Evolutionary conservation across 164 flowering plant genomes (phyloP).

Genomic region (Magnolia changhungtana): DNA sequence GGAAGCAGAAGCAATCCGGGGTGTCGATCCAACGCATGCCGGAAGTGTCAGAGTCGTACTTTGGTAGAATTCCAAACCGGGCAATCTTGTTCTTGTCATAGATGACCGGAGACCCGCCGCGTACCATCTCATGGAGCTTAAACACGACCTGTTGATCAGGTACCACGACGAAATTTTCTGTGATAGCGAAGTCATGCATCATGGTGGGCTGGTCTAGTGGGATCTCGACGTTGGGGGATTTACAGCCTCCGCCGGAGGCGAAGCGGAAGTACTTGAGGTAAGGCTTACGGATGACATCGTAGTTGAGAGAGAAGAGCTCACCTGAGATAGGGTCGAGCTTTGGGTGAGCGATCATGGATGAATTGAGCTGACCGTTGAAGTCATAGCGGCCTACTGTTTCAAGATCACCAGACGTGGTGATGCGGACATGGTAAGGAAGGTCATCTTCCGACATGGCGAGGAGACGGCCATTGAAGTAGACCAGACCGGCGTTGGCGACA

Average conservation of each 20-base stretch:
- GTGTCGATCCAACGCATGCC: slow-evolving; percentile 61
- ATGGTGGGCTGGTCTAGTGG: slow-evolving; percentile 64
- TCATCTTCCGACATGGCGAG: slow-evolving; percentile 86
- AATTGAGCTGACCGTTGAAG: slow-evolving; percentile 51
- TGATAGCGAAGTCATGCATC: slow-evolving; percentile 96
- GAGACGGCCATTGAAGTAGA: slow-evolving; percentile 65
- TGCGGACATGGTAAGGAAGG: slow-evolving; percentile 47
- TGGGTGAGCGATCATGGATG: slow-evolving; percentile 96
- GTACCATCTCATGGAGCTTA: slow-evolving; percentile 65
- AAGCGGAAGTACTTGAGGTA: slow-evolving; percentile 75
- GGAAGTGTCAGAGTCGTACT: slow-evolving; percentile 35
- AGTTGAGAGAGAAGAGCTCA: slow-evolving; percentile 73
- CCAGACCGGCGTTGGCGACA: slow-evolving; percentile 87
- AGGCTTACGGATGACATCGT: slow-evolving; percentile 76
- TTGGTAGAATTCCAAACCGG: slow-evolving; percentile 62
- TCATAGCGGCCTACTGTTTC: slow-evolving; percentile 65
- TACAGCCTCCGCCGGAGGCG: slow-evolving; percentile 44
- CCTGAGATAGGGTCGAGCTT: slow-evolving; percentile 74
- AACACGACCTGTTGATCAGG: slow-evolving; percentile 94
- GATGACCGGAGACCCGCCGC: slow-evolving; percentile 78
- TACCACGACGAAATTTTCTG: slow-evolving; percentile 63
- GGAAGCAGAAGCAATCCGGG: slow-evolving; percentile 84
- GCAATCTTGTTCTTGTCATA: slow-evolving; percentile 65
- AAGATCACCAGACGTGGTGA: slow-evolving; percentile 61
- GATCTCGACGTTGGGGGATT: slow-evolving; percentile 73